These are phyloP conservation scores for Drechmeria coniospora DNA, from an alignment of 2,329 filamentous ascomycete genomes.

Conservation along the genomic window DNA sequence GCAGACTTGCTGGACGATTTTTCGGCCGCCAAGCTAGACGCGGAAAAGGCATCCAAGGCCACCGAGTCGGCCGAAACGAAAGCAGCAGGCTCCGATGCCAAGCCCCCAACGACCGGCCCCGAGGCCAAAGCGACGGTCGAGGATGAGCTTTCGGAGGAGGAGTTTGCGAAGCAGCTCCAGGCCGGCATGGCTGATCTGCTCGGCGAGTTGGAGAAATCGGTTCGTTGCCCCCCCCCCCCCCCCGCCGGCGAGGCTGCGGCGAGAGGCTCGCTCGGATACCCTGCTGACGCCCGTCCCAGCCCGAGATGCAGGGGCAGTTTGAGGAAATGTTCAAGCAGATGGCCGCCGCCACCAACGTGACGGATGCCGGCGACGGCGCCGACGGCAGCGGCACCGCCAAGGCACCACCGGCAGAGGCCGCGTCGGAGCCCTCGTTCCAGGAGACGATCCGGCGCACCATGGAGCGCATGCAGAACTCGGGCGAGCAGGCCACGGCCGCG, in stretches of 20 bases:
- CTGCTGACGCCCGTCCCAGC: slow-evolving; percentile 17
- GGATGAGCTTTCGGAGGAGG: slow-evolving; percentile 48
- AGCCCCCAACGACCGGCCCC: slow-evolving; percentile 12
- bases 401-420: slow-evolving; percentile 17
- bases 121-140: slow-evolving; percentile 9
- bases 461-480: slow-evolving; percentile 87
- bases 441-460: slow-evolving; percentile 89
- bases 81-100: slow-evolving; percentile 17
- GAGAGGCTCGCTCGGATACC: too few relatives aligned
- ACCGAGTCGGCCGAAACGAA: slow-evolving; percentile 9
- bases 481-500: slow-evolving; percentile 69
- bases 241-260: too few relatives aligned
- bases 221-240: slow-evolving; percentile 16
- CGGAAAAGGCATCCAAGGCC: slow-evolving; percentile 8
- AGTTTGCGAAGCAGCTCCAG: slow-evolving; percentile 76
- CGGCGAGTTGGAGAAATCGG: slow-evolving; percentile 49
- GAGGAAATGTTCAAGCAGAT: slow-evolving; percentile 64
- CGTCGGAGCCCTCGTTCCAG: slow-evolving; percentile 55
- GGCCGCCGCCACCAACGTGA: slow-evolving; percentile 30
- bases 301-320: slow-evolving; percentile 65
- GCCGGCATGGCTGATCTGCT: slow-evolving; percentile 77
- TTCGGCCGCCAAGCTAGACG: slow-evolving; percentile 41
- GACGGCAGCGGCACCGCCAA: slow-evolving; percentile 11
- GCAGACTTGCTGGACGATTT: slow-evolving; percentile 89
- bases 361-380: slow-evolving; percentile 4